Conservation (phyloP, 768 basidiomycete genomes). For the Russula earlei region DNA sequence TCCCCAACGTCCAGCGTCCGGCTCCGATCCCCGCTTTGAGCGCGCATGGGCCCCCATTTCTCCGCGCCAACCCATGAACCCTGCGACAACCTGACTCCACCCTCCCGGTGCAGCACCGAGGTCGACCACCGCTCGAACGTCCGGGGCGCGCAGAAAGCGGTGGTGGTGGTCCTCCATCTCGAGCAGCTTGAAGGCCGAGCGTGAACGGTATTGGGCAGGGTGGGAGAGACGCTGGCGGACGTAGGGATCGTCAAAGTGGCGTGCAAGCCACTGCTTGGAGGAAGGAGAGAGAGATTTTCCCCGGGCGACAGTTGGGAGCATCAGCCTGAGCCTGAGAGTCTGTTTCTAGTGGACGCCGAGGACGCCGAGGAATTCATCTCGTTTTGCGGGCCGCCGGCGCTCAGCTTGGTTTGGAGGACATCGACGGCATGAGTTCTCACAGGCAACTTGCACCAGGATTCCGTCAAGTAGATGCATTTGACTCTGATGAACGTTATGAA, state of each 20-base stretch:
- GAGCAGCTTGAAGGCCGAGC: constrained; percentile 87
- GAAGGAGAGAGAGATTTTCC: constrained; percentile 26
- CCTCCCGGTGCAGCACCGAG: constrained; percentile 90
- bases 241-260: constrained; percentile 65
- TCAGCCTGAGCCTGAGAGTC: too few species aligned
- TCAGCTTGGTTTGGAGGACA: too few species aligned
- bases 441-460: constrained; percentile 44
- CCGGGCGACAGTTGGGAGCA: constrained; percentile 4
- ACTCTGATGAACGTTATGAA: constrained; percentile 58
- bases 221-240: constrained; percentile 45
- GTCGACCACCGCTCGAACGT: constrained; percentile 65
- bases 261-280: constrained; percentile 52
- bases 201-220: constrained; percentile 55
- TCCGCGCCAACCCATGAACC: constrained; percentile 44
- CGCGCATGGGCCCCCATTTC: constrained; percentile 17
- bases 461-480: constrained; percentile 58
- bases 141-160: constrained; percentile 39
- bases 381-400: too few species aligned
- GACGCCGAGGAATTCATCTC: too few species aligned
- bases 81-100: constrained; percentile 82
- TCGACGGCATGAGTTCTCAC: constrained; percentile 7
- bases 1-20: constrained; percentile 4
- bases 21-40: background rate
- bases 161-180: constrained; percentile 58
- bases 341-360: too few species aligned